These are phyloP conservation scores for Ceriops zippeliana DNA, from an alignment of 345 rosid species.

Conservation along the genomic window DNA sequence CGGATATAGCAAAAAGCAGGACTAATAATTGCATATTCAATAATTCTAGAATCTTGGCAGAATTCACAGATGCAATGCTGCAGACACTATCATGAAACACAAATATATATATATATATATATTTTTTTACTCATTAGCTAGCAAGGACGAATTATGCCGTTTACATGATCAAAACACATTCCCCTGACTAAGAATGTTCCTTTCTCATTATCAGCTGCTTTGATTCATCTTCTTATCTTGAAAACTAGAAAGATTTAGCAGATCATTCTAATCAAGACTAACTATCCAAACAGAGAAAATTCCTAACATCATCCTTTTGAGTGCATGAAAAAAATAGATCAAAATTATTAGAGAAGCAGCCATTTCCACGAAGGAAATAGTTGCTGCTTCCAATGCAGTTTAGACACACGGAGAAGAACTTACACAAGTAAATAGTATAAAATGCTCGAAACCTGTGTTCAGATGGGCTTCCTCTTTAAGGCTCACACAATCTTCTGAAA, in stretches of 20 bases:
- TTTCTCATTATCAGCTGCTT: too few species aligned
- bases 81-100: neutral
- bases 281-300: too few species aligned
- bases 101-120: too few species aligned
- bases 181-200: too few species aligned
- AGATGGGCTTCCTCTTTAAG: conserved; percentile 76
- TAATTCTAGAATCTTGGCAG: neutral
- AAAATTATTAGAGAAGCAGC: neutral
- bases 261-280: too few species aligned
- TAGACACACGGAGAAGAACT: conserved; percentile 1
- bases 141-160: too few species aligned
- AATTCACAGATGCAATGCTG: neutral
- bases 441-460: conserved; percentile 73
- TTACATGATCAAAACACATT: too few species aligned
- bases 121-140: too few species aligned
- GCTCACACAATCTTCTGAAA: conserved; percentile 65
- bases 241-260: too few species aligned
- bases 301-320: too few species aligned
- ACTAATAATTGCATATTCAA: neutral
- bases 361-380: neutral
- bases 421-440: conserved; percentile 63
- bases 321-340: neutral
- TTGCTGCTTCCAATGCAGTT: neutral
- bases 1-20: neutral
- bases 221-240: too few species aligned